Evolutionary conservation across 768 basidiomycete genomes (phyloP), one percentile per base, ranked within the genome.

Genomic region (Pleurotus djamor): DNA sequence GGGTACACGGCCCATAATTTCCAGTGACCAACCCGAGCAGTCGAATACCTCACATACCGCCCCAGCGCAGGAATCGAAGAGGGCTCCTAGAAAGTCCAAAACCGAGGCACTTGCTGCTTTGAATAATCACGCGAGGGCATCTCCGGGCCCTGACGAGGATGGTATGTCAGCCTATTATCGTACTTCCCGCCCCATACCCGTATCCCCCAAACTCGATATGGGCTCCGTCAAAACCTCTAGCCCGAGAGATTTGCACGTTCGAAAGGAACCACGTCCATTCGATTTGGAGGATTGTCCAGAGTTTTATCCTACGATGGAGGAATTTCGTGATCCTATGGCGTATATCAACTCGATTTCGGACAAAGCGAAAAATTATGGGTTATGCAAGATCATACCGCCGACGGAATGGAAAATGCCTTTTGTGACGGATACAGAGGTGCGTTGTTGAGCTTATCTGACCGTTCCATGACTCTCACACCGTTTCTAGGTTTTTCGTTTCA

Each of bases 341-440:
- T 99, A 98, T 73, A 91, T 99, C 72, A 85, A 84, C 70, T 86
- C 86, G 60, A 90, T 96, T 63, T 82, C 87, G 16, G 83, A 84
- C 54, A 73, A 78, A 35, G 96, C 90, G 0, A 81, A 79, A 69
- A 74, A 84, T 50, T 93, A 84, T 69, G 97, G 97, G 28, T 94
- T 99, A 66, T 96, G 93, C 77, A 99, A 99, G 78, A 86, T 99
- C 59, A 84, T 98, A 28, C 97, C 97, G 61, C 97, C 97, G 1
- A 79, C 82, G 58, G 90, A 84, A 17, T 99, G 97, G 97, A 84
- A 89, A 66, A 96, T 97, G 88, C 93, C 96, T 6, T 98, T 97
- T 69, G 88, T 93, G 9, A 92, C 96, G 48, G 89, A 98, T 70
- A 94, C 94, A 14, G 92, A 95, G 84, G 96, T 94, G 65, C 61